A percentile compares a stretch with the other conserved stretches of the same genome.
Evolutionary conservation across 108 stramenopile species (phyloP).

Genomic region (Licmophora abbreviata): DNA sequence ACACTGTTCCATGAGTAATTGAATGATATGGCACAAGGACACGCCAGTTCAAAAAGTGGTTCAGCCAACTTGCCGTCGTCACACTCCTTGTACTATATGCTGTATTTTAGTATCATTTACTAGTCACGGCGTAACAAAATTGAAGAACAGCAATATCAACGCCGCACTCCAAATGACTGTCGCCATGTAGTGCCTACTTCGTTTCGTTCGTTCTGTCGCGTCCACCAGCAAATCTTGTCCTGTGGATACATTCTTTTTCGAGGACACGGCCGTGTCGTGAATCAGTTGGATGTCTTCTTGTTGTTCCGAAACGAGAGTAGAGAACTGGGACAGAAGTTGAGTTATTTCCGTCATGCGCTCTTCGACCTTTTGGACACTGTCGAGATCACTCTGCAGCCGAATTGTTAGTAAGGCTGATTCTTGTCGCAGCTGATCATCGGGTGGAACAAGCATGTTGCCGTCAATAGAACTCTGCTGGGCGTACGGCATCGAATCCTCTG

Average conservation of each 20-base stretch:
- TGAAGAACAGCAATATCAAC: conserved; percentile 56
- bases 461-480: conserved; percentile 21
- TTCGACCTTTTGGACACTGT: conserved; percentile 74
- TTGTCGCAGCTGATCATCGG: too few relatives aligned
- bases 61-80: too few relatives aligned
- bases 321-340: conserved; percentile 63
- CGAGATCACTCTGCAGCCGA: conserved; percentile 56
- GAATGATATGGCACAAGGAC: too few relatives aligned
- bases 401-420: conserved; percentile 52
- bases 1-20: too few relatives aligned
- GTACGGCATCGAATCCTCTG: background rate
- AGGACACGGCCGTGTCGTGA: conserved; percentile 51
- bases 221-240: conserved; percentile 76
- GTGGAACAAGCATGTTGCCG: conserved; percentile 12
- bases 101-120: too few relatives aligned
- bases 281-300: conserved; percentile 67
- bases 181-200: conserved; percentile 73
- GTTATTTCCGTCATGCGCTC: conserved; percentile 78
- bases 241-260: conserved; percentile 67
- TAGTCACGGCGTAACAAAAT: conserved; percentile 50
- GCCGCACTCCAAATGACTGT: conserved; percentile 56
- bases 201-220: conserved; percentile 57
- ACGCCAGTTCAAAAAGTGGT: too few relatives aligned
- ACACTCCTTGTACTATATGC: too few relatives aligned
- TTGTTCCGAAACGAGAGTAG: conserved; percentile 67